These are phyloP conservation scores for Leptomonas pyrrhocoris DNA, from an alignment of 208 protist genomes.

Conservation along the genomic window DNA sequence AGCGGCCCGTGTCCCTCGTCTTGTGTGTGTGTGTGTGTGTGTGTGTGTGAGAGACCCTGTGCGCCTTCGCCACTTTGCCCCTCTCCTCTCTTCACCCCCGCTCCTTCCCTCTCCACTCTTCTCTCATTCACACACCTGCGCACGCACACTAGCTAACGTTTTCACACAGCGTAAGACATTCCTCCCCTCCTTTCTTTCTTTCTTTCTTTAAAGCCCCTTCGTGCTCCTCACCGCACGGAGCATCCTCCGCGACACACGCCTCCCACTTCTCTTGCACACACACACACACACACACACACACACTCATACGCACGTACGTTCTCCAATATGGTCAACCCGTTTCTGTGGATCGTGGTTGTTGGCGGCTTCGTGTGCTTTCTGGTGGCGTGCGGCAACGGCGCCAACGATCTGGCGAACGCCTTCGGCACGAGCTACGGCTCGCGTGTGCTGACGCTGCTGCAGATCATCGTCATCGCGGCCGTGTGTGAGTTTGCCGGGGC, in stretches of 20 bases:
- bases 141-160: constrained; percentile 9
- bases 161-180: neutral
- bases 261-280: no score
- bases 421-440: constrained; percentile 86
- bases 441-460: constrained; percentile 60
- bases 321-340: constrained; percentile 47
- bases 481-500: constrained; percentile 78
- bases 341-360: constrained; percentile 77
- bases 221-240: neutral
- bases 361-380: constrained; percentile 72
- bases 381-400: constrained; percentile 74
- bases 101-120: neutral
- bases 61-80: neutral
- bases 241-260: no score
- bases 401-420: constrained; percentile 91
- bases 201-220: neutral
- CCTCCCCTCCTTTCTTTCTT: no score
- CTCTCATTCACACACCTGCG: neutral
- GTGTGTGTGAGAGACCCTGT: constrained; percentile 1
- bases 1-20: no score
- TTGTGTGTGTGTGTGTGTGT: no score
- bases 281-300: no score
- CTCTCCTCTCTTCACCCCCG: neutral
- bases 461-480: constrained; percentile 77
- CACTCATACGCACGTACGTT: neutral